Percentiles rank a stretch among this genome's conserved stretches.
Conservation (phyloP, 331 rosid genomes). For the Quercus lobata region DNA sequence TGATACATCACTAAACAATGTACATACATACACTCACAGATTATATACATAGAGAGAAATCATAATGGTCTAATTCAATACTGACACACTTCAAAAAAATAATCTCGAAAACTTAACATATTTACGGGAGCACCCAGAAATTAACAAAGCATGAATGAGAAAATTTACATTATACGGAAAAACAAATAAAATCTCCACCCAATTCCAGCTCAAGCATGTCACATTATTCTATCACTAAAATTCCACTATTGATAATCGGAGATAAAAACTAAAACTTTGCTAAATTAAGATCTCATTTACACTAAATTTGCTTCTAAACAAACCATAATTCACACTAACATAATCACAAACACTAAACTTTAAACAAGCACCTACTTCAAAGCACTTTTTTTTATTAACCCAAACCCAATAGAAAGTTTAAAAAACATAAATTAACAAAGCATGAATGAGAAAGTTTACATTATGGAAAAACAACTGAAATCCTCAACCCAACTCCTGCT, state of each 20-base stretch:
- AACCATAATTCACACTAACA: background rate
- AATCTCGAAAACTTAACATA: too few species aligned
- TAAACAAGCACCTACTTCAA: background rate
- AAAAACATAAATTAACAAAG: background rate
- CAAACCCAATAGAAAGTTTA: background rate
- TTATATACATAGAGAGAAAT: background rate
- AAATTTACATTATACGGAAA: background rate
- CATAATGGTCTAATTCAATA: background rate
- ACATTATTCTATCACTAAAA: background rate
- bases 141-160: background rate
- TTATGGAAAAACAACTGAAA: background rate
- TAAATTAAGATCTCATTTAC: background rate
- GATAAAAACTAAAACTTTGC: background rate
- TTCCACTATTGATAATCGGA: background rate
- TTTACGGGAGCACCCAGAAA: background rate
- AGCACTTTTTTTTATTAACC: background rate
- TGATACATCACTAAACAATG: background rate
- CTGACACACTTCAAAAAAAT: background rate
- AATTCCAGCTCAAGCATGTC: background rate
- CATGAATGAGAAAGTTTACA: background rate
- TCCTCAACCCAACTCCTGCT: background rate
- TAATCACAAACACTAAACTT: background rate
- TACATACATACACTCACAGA: too few species aligned
- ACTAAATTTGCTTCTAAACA: background rate
- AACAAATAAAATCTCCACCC: background rate